A percentile compares a stretch with the other conserved stretches of the same genome.
These are phyloP conservation scores for Diaporthe capsici DNA, from an alignment of 2,329 filamentous ascomycete species.

Conservation along the genomic window DNA sequence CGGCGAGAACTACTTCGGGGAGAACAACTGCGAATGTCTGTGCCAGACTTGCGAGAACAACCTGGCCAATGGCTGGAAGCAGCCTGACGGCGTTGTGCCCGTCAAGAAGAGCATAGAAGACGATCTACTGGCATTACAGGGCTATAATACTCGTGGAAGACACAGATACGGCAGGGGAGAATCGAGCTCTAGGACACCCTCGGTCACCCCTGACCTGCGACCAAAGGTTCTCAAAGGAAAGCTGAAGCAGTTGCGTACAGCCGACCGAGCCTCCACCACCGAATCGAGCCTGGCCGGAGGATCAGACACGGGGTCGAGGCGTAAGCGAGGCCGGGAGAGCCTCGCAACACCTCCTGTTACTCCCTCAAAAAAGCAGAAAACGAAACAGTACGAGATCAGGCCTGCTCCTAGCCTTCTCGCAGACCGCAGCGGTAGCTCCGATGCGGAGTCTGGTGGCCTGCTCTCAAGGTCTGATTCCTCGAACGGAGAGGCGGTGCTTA, in stretches of 20 bases:
- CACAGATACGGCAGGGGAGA: slow-evolving; percentile 65
- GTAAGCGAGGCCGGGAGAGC: slow-evolving; percentile 59
- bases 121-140: slow-evolving; percentile 55
- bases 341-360: slow-evolving; percentile 69
- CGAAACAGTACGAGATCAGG: slow-evolving; percentile 49
- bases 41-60: slow-evolving; percentile 87
- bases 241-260: slow-evolving; percentile 51
- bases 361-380: slow-evolving; percentile 65
- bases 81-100: slow-evolving; percentile 60
- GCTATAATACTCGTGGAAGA: slow-evolving; percentile 70
- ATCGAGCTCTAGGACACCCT: slow-evolving; percentile 69
- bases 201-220: slow-evolving; percentile 68
- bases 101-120: slow-evolving; percentile 69
- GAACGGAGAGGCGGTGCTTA: slow-evolving; percentile 51
- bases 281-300: slow-evolving; percentile 51
- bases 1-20: slow-evolving; percentile 95
- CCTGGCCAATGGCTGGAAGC: slow-evolving; percentile 86
- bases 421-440: slow-evolving; percentile 57
- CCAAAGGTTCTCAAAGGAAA: slow-evolving; percentile 62
- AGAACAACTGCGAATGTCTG: slow-evolving; percentile 94
- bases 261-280: slow-evolving; percentile 53
- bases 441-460: slow-evolving; percentile 48
- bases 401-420: slow-evolving; percentile 47
- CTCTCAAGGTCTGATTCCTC: slow-evolving; percentile 51
- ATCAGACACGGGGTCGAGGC: slow-evolving; percentile 50